A percentile compares a stretch with the other conserved stretches of the same genome.
These are phyloP conservation scores for Golovinomyces cichoracearum DNA, from an alignment of 2,329 filamentous ascomycete genomes.

Conservation along the genomic window DNA sequence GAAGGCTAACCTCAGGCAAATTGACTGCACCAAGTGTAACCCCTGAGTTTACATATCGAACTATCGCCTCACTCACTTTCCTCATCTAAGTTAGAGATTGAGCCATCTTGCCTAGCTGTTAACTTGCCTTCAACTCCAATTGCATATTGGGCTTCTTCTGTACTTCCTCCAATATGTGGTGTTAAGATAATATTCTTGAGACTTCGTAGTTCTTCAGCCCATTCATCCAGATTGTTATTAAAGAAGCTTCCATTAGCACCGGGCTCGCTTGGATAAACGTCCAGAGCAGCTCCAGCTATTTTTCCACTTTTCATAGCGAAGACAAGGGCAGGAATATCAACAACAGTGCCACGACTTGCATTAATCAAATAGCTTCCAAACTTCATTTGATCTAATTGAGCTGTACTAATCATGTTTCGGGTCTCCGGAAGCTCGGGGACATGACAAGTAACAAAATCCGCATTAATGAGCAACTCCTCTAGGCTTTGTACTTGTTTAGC, in stretches of 20 bases:
- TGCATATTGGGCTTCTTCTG: slow-evolving; percentile 86
- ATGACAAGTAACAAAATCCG: slow-evolving; percentile 86
- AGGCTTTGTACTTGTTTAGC: slow-evolving; percentile 59
- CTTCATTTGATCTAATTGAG: slow-evolving; percentile 73
- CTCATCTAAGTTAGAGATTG: neutral
- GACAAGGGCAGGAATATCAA: slow-evolving; percentile 80
- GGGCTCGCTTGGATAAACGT: slow-evolving; percentile 87
- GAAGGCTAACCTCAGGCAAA: slow-evolving; percentile 77
- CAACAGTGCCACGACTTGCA: slow-evolving; percentile 74
- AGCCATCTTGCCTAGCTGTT: neutral
- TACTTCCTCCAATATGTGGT: slow-evolving; percentile 91
- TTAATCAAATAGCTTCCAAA: slow-evolving; percentile 84
- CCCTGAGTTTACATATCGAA: slow-evolving; percentile 89
- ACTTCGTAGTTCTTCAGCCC: slow-evolving; percentile 60
- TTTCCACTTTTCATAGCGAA: slow-evolving; percentile 66
- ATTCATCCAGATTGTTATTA: slow-evolving; percentile 54
- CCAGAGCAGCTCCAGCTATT: slow-evolving; percentile 78
- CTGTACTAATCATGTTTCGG: slow-evolving; percentile 62
- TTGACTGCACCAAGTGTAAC: slow-evolving; percentile 81
- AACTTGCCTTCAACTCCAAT: slow-evolving; percentile 66
- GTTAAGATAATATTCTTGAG: slow-evolving; percentile 87
- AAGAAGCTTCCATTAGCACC: slow-evolving; percentile 91
- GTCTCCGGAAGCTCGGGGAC: slow-evolving; percentile 87
- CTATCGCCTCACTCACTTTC: slow-evolving; percentile 54
- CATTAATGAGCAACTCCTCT: slow-evolving; percentile 45